phyloP scores from a whole-genome alignment of 345 rosid genomes.

The Eucalyptus paniculata region DNA sequence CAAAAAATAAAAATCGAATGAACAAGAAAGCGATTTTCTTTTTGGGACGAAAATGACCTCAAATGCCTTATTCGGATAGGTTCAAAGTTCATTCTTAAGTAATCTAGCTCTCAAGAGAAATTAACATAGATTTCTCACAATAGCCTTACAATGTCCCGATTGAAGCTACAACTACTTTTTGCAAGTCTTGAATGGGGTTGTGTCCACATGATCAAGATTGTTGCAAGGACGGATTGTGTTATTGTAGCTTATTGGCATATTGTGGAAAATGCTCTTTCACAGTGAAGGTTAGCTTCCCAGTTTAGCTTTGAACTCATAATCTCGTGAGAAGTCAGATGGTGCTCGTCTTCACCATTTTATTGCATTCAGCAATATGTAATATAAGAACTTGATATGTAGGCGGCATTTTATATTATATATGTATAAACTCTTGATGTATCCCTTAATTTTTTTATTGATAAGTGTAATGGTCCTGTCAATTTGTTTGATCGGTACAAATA shows the following conservation, averaged over 20 bases:
- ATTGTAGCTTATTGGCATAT: neutral
- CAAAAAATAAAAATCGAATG: neutral
- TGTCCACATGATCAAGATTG: neutral
- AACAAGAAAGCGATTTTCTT: neutral
- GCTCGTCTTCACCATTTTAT: neutral
- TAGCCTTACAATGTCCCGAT: rapidly evolving
- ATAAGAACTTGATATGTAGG: neutral
- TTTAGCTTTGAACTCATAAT: neutral
- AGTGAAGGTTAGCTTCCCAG: neutral
- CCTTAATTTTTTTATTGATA: neutral
- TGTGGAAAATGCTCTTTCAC: neutral
- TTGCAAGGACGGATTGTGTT: neutral
- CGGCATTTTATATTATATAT: neutral
- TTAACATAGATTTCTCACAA: neutral
- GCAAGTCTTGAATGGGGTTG: neutral
- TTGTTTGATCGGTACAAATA: neutral
- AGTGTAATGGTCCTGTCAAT: neutral
- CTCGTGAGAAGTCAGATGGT: neutral
- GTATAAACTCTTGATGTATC: neutral
- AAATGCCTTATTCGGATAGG: too few relatives aligned
- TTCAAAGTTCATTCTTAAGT: neutral
- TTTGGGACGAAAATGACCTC: neutral
- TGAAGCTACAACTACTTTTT: neutral
- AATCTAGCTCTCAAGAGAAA: neutral
- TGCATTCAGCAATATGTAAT: neutral